Base-by-base conservation (phyloP, 805 yeast genomes). In the Groenewaldozyma salmanticensis region DNA sequence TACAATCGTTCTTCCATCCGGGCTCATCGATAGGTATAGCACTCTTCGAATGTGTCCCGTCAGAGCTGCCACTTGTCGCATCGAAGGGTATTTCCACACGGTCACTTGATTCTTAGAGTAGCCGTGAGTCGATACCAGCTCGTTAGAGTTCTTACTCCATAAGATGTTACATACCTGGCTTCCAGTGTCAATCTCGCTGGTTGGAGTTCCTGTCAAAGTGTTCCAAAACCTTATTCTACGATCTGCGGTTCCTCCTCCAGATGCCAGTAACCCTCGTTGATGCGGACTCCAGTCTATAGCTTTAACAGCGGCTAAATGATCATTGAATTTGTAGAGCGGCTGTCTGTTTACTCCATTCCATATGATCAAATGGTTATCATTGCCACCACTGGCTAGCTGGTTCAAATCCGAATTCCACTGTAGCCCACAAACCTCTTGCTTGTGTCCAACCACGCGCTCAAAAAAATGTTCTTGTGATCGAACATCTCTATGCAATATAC, bases 211-310 rank as follows among this genome's bases (percentile, higher is more conserved):
- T 5, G 81, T 83, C 35, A 79, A 63, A 0, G 95, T 81, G 59
- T 88, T 92, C 97, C 97, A 92, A 19, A 87, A 77, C 59, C 88
- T 84, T 51, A 92, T 81, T 31, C 79, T 72, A 43, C 90, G 77
- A 61, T 92, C 98, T 1, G 94, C 88, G 0, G 97, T 87, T 29
- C 98, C 98, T 16, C 98, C 98, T 13, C 98, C 98, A 1, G 92
- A 75, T 1, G 97, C 97, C 42, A 92, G 61, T 2, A 88, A 71
- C 1, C 97, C 96, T 42, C 96, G 68, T 57, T 86, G 95, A 57
- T 92, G 97, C 2, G 98, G 97, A 1, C 94, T 83, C 98, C 98
- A 92, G 1, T 95, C 84, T 40, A 92, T 72, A 0, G 97, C 98
- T 62, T 92, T 92, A 2, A 92, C 94, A 0, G 98, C 98, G 1